phyloP scores from a whole-genome alignment of 495 filamentous ascomycete genomes.

The Neurospora discreta region DNA sequence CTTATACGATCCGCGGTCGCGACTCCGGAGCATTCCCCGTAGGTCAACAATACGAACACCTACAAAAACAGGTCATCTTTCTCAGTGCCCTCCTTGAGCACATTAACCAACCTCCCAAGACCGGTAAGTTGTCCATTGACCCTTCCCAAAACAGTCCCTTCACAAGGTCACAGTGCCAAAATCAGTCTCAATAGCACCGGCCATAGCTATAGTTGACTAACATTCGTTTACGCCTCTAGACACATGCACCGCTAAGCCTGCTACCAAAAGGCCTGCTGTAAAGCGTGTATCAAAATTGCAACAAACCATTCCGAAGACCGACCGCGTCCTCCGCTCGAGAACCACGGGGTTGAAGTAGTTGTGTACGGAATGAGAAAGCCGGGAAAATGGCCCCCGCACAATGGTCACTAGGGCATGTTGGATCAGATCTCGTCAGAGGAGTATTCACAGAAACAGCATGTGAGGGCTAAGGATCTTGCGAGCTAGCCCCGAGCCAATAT shows the following conservation, averaged over 20 bases:
- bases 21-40: background rate
- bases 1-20: too few species aligned
- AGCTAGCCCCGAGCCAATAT: background rate
- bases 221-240: background rate
- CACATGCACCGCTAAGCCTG: background rate
- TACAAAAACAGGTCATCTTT: background rate
- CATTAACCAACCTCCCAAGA: background rate
- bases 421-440: too few species aligned
- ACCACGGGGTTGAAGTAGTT: background rate
- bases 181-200: background rate
- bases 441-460: too few species aligned
- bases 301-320: background rate
- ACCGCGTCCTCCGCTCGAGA: background rate
- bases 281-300: background rate
- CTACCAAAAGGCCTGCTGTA: background rate
- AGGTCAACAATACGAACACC: background rate
- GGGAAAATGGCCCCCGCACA: too few species aligned
- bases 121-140: background rate
- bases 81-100: background rate
- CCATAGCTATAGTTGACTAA: background rate
- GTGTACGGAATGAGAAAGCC: rapidly evolving
- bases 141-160: too few species aligned
- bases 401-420: too few species aligned
- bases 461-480: too few species aligned
- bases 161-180: background rate